Evolutionary conservation across 169 alveolate species (phyloP), one percentile per base, ranked within the genome.

Genomic region (Plasmodium inui): DNA sequence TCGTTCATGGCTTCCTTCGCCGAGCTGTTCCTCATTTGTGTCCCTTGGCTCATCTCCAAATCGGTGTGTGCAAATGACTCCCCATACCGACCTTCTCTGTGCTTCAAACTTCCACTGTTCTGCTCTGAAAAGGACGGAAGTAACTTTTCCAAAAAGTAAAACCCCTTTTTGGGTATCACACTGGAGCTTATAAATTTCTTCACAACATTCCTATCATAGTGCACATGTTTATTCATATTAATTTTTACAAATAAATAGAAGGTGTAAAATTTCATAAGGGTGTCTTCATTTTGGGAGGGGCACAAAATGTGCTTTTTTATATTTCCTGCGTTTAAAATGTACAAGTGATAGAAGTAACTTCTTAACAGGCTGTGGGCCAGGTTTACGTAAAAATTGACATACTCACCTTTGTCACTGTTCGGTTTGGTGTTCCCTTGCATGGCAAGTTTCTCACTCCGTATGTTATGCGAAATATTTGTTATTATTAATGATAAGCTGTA

Each of bases 201-300:
- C 17, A 80, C 12, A 79, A 28, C 71, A 26, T 39, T 14, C 50
- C 89, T 79, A 67, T 89, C 76, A 79, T 79, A 89, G 9, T 39
- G 22, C 50, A 89, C 28, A 28, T 17, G 67, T 2, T 37, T 79
- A 28, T 37, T 34, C 46, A n/a, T 79, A 79, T 89, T 55, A 28
- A 57, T 26, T 79, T 89, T 78, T 61, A 89, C 37, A n/a, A 89
- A 89, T 80, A 89, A 79, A 53, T 89, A 89, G 32, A 89, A 41
- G 37, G 94, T 89, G 32, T 89, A 89, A 73, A 89, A 89, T 78
- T 89, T 89, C 94, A 89, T 89, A 19, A 89, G 44, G 3, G 17
- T 30, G 53, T 89, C 94, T 10, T 89, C 76, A 79, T 79, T 89
- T 50, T 37, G 34, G 39, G 19, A 19, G 41, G 55, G 44, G 12